phyloP scores from a whole-genome alignment of 1,284 basidiomycete species.

The Microbotryum scabiosae region DNA sequence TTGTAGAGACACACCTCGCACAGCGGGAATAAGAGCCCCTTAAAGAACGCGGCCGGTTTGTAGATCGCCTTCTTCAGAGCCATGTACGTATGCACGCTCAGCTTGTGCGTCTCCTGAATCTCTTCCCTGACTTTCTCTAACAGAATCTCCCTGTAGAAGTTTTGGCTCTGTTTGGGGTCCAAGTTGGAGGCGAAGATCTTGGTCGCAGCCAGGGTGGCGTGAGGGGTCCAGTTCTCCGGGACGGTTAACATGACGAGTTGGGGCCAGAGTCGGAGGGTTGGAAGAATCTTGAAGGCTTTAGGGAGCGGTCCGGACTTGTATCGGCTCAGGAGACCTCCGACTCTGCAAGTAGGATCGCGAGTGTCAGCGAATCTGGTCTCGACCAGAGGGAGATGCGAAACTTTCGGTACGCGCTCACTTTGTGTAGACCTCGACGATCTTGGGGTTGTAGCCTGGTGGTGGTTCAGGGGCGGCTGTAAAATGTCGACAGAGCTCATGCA shows the following conservation, averaged over 20 bases:
- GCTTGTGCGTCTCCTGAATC: conserved; percentile 66
- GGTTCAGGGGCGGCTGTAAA: conserved; percentile 59
- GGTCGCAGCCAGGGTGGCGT: conserved; percentile 88
- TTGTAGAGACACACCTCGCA: conserved; percentile 58
- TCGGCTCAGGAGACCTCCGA: conserved; percentile 74
- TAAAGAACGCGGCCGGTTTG: conserved; percentile 97
- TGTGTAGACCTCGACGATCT: conserved; percentile 88
- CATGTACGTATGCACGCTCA: conserved; percentile 82
- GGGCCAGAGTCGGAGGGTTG: conserved; percentile 91
- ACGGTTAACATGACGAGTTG: conserved; percentile 86
- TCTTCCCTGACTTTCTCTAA: conserved; percentile 86
- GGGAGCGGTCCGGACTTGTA: conserved; percentile 95
- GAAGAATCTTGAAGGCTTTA: conserved; percentile 97
- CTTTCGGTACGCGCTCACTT: conserved; percentile 55
- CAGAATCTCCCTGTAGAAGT: conserved; percentile 86
- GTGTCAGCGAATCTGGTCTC: neutral
- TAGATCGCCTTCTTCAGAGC: conserved; percentile 84
- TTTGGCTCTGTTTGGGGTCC: conserved; percentile 89
- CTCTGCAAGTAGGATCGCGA: conserved; percentile 47
- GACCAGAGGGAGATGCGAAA: neutral
- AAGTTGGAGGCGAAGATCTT: conserved; percentile 94
- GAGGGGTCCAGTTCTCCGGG: conserved; percentile 90
- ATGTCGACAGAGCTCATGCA: neutral
- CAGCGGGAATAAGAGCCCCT: conserved; percentile 93
- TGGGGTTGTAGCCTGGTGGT: conserved; percentile 88